Conservation (phyloP, 345 rosid species). For the Atalantia buxifolia region DNA sequence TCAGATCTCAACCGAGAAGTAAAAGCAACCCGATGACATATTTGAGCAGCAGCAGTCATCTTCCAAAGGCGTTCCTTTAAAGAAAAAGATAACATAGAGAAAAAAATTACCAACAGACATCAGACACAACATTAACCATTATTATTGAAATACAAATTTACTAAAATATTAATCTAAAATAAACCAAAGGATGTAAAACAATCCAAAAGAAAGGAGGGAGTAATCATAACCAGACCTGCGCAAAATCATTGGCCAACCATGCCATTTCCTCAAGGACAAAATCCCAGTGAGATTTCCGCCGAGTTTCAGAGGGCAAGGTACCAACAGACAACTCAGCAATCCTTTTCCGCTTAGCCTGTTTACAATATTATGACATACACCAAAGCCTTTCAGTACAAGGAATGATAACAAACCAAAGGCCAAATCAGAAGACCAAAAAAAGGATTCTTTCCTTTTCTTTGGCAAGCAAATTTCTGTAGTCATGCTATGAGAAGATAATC, state of each 20-base stretch:
- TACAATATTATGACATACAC: conserved; percentile 20
- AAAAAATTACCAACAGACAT: conserved; percentile 2
- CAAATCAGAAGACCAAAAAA: conserved; percentile 4
- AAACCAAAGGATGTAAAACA: conserved; percentile 1
- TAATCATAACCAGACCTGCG: conserved; percentile 58
- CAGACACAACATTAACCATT: not conserved
- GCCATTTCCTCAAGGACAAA: conserved; percentile 99
- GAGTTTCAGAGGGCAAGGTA: conserved; percentile 41
- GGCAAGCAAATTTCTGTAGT: not conserved
- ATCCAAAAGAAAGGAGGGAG: not conserved
- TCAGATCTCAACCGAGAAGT: conserved; percentile 59
- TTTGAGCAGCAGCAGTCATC: conserved; percentile 92
- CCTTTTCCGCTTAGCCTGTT: conserved; percentile 87
- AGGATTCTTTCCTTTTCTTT: not conserved
- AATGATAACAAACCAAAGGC: conserved; percentile 17
- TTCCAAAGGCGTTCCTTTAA: conserved; percentile 96
- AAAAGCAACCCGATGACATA: conserved; percentile 66
- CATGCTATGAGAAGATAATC: not conserved
- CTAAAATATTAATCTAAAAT: conserved; percentile 1
- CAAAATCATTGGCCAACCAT: conserved; percentile 98
- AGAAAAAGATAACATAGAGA: conserved; percentile 12
- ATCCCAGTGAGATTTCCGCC: conserved; percentile 79
- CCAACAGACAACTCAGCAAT: conserved; percentile 79
- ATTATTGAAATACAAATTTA: not conserved
- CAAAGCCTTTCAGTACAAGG: conserved; percentile 8